Conservation (phyloP, 192 early-diverging fungal species). For the Coemansia aciculifera region DNA sequence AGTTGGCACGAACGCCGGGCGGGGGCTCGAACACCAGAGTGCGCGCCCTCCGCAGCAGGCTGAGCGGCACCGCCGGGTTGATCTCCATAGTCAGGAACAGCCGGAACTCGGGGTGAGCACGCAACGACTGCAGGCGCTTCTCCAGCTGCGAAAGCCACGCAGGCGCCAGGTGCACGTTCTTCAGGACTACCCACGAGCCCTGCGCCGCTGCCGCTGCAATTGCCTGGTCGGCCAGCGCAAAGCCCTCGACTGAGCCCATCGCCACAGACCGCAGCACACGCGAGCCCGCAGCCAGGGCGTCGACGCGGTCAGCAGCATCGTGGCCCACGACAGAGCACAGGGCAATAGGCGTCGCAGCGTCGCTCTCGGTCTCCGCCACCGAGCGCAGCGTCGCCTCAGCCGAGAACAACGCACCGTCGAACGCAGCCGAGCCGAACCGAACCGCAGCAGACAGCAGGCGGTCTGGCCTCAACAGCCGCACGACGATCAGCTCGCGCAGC, state of each 20-base stretch:
- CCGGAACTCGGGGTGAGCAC: constrained; percentile 81
- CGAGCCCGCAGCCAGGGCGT: constrained; percentile 77
- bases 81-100: constrained; percentile 99
- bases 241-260: constrained; percentile 97
- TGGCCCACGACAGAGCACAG: constrained; percentile 92
- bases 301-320: constrained; percentile 94
- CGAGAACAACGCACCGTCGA: constrained; percentile 25
- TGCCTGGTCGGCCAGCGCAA: constrained; percentile 83
- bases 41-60: constrained; percentile 84
- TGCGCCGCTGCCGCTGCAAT: constrained; percentile 78
- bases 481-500: constrained; percentile 76
- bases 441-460: constrained; percentile 74
- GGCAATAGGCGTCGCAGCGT: constrained; percentile 77
- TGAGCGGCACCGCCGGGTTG: constrained; percentile 92
- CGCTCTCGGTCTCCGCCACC: constrained; percentile 64
- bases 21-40: constrained; percentile 95
- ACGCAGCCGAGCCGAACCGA: constrained; percentile 68
- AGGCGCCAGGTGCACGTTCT: constrained; percentile 97
- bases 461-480: constrained; percentile 88
- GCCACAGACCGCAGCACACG: constrained; percentile 79
- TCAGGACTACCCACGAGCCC: constrained; percentile 95
- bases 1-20: constrained; percentile 92
- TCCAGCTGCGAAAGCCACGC: constrained; percentile 93
- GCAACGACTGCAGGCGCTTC: constrained; percentile 88
- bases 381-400: constrained; percentile 70